Evolutionary conservation across 163 green algal species (phyloP).

Genomic region (Volvox carteri): DNA sequence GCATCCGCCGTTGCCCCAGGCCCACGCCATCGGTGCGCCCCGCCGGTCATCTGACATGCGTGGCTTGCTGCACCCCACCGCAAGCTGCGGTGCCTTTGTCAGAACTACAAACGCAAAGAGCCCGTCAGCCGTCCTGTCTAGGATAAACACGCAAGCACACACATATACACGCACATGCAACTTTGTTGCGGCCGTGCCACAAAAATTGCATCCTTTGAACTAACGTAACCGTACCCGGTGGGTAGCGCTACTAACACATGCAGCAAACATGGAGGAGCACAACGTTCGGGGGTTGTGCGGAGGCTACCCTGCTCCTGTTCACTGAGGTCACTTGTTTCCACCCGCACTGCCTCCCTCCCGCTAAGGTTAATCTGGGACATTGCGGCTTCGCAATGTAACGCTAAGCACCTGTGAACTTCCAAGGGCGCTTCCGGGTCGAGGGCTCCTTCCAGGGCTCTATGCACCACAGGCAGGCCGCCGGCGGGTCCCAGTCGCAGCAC

Average conservation of each 20-base stretch:
- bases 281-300: no score
- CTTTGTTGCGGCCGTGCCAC: no score
- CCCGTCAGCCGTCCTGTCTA: slow-evolving; percentile 76
- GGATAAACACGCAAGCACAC: background rate
- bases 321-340: no score
- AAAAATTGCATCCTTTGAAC: no score
- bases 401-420: slow-evolving; percentile 46
- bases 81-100: slow-evolving; percentile 64
- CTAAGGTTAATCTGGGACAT: no score
- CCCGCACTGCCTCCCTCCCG: no score
- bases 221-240: no score
- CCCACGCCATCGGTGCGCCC: slow-evolving; percentile 2
- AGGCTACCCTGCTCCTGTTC: no score
- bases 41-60: background rate
- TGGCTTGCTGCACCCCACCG: background rate
- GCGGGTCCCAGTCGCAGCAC: slow-evolving; percentile 74
- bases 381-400: no score
- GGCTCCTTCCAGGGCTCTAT: slow-evolving; percentile 63
- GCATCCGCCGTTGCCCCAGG: background rate
- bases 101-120: slow-evolving; percentile 71
- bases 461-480: slow-evolving; percentile 75
- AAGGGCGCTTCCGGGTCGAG: slow-evolving; percentile 58
- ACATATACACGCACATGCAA: background rate
- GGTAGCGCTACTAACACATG: no score
- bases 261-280: no score